A percentile compares a stretch with the other conserved stretches of the same genome.
Evolutionary conservation across 768 basidiomycete genomes (phyloP).

Genomic region (Agrocybe chaxingu): DNA sequence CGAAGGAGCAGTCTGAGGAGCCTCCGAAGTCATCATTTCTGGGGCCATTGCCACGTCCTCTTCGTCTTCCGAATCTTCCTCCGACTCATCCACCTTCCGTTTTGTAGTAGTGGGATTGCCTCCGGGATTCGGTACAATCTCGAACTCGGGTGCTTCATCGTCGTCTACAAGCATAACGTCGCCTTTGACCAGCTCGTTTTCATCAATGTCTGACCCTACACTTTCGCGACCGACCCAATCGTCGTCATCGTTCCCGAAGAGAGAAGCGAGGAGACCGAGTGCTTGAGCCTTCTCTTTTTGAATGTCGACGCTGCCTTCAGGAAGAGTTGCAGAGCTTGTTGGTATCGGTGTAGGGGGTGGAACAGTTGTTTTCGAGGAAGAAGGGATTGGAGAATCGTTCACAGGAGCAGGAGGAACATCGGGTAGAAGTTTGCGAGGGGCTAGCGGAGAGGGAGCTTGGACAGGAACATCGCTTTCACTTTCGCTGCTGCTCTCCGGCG

Average conservation of each 20-base stretch:
- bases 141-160: constrained; percentile 28
- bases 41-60: constrained; percentile 8
- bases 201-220: constrained; percentile 54
- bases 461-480: constrained; percentile 6
- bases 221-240: constrained; percentile 65
- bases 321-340: not conserved
- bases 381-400: not conserved
- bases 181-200: constrained; percentile 28
- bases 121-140: constrained; percentile 29
- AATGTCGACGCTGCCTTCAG: constrained; percentile 27
- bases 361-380: not conserved
- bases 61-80: constrained; percentile 2
- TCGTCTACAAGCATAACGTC: constrained; percentile 15
- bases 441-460: no score
- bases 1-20: not conserved
- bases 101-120: constrained; percentile 12
- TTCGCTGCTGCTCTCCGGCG: constrained; percentile 7
- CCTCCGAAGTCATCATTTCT: constrained; percentile 3
- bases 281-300: constrained; percentile 41
- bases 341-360: constrained; percentile 1
- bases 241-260: constrained; percentile 49
- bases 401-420: not conserved
- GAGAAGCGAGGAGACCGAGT: constrained; percentile 44
- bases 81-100: no score
- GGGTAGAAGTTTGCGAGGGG: not conserved